A percentile compares a stretch with the other conserved stretches of the same genome.
Conservation (phyloP, 148 eudicot species). For the Nepenthes mirabilis region DNA sequence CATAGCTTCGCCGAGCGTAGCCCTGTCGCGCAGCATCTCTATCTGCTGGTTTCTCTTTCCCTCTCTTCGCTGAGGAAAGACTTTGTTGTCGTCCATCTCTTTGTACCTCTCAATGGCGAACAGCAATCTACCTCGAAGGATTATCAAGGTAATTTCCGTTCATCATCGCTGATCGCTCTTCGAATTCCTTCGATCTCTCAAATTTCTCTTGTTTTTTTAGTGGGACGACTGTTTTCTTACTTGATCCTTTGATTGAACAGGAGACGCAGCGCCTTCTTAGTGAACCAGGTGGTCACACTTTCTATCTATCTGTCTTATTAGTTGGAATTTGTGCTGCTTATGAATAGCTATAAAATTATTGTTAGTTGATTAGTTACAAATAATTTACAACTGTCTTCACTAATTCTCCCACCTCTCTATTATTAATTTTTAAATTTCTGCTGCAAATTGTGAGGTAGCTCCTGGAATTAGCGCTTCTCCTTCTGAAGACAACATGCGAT, state of each 20-base stretch:
- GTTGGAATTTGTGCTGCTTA: background rate
- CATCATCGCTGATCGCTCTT: background rate
- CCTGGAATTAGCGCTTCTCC: slow-evolving; percentile 14
- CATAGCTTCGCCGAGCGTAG: too few species aligned
- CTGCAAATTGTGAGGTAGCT: slow-evolving; percentile 1
- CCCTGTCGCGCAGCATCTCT: too few species aligned
- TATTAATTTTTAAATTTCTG: background rate
- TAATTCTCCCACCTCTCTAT: background rate
- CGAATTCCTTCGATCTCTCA: background rate
- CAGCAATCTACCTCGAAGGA: slow-evolving; percentile 12
- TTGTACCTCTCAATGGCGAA: slow-evolving; percentile 7
- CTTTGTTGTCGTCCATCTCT: background rate
- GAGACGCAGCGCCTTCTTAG: slow-evolving; percentile 11
- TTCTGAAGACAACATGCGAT: slow-evolving; percentile 12
- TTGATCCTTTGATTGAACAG: slow-evolving; percentile 2
- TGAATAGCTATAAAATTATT: background rate
- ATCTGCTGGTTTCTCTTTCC: too few species aligned
- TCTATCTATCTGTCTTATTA: background rate
- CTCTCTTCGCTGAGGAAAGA: too few species aligned
- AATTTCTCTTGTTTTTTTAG: slow-evolving; percentile 1
- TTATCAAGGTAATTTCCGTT: slow-evolving; percentile 5
- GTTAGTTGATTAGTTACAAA: background rate
- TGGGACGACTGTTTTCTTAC: background rate
- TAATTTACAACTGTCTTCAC: background rate
- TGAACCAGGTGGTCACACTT: slow-evolving; percentile 6